Evolutionary conservation across 2,329 filamentous ascomycete species (phyloP).

Genomic region (Lachnellula willkommii): DNA sequence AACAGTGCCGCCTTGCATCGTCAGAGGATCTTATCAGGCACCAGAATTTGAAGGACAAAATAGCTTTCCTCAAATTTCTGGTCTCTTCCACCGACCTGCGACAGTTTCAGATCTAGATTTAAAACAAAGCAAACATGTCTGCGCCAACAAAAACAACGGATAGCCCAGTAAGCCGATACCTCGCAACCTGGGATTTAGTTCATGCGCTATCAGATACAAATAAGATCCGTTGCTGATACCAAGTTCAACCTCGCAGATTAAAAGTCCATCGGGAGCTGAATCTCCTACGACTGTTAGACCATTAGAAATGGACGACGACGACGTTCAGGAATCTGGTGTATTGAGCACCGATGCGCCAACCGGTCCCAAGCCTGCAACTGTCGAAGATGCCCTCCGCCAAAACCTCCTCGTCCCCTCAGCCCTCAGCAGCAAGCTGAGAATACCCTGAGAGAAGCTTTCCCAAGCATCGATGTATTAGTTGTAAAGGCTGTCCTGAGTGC

Average conservation of each 20-base stretch:
- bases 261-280: conserved; percentile 44
- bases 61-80: background rate
- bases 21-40: background rate
- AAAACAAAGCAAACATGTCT: conserved; percentile 10
- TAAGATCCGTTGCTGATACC: conserved; percentile 8
- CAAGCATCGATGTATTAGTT: conserved; percentile 70
- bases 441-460: conserved; percentile 91
- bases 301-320: conserved; percentile 66
- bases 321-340: conserved; percentile 56
- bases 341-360: conserved; percentile 42
- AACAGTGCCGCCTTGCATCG: background rate
- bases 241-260: conserved; percentile 15
- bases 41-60: background rate
- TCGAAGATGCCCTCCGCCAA: conserved; percentile 57
- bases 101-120: background rate
- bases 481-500: conserved; percentile 84
- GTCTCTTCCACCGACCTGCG: background rate
- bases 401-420: conserved; percentile 78
- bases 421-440: conserved; percentile 79
- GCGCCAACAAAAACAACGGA: conserved; percentile 29
- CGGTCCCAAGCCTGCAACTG: conserved; percentile 38
- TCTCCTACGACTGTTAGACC: conserved; percentile 61
- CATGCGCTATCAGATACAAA: conserved; percentile 14
- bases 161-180: conserved; percentile 36
- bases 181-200: conserved; percentile 14